Base-by-base conservation (phyloP, 345 rosid genomes). In the Hypericum perforatum region DNA sequence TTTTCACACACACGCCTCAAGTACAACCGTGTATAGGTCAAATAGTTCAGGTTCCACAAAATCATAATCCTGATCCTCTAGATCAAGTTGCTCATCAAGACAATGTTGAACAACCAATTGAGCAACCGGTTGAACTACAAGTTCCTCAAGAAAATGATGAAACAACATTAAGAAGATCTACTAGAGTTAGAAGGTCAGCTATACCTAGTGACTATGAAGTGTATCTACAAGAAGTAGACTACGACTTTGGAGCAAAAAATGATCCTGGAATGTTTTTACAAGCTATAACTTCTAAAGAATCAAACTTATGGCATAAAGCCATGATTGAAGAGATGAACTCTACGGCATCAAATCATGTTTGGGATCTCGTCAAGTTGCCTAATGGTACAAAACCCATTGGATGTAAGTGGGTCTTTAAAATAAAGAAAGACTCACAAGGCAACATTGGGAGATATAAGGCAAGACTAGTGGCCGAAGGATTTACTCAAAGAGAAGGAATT, bases 131-230 rank as follows among this genome's bases (percentile, higher is more conserved):
- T 55, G 0, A 9, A 9, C 39, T 16, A 55, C 39, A 41, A 7
- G 1, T 22, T 16, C 7, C 39, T 55, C 8, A 43, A 6, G 41
- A 16, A 14, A 22, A 41, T 55, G 39, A 5, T 55, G 38, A 22
- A 4, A 29, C 12, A 55, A 11, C 59, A 55, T 43, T 43, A 55
- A 55, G 2, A 10, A 29, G 48, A 42, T 55, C 48, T 16, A 55
- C 38, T 41, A 55, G 11, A 55, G 6, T 7, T 5, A 55, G 37
- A 39, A 41, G 11, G 43, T 55, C 0, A 43, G 13, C 15, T 15
- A 55, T 55, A 8, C 39, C 16, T 16, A 41, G 11, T 54, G 16
- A 55, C 11, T 55, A 55, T 11, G n/a, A 9, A 0, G 49, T 55
- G 49, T 55, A 55, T 55, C 16, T 40, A 9, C 39, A 53, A 42